Conservation (phyloP, 2,329 filamentous ascomycete species). For the Fusarium sp. region DNA sequence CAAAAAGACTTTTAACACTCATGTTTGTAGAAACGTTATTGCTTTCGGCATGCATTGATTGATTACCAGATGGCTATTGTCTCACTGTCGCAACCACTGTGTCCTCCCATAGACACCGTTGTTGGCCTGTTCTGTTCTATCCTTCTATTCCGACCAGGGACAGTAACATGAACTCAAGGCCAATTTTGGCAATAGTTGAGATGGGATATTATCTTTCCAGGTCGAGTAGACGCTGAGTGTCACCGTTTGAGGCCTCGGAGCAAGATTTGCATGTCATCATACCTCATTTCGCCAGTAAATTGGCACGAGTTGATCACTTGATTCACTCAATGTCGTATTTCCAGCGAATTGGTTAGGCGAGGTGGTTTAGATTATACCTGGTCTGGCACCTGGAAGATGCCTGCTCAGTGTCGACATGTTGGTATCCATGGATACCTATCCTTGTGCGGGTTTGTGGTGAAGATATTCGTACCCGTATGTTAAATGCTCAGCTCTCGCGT, state of each 20-base stretch:
- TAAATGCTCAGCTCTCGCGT: no score
- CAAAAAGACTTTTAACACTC: background rate
- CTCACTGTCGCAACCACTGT: background rate
- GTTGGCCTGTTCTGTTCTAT: background rate
- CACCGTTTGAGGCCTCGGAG: background rate
- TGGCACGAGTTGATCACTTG: background rate
- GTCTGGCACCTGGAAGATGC: background rate
- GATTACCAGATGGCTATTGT: background rate
- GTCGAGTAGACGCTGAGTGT: background rate
- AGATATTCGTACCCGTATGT: background rate
- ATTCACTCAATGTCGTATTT: background rate
- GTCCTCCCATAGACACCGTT: background rate
- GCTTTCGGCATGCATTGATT: background rate
- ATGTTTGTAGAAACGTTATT: background rate
- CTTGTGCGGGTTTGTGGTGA: background rate
- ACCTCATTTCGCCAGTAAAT: background rate
- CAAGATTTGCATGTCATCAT: background rate
- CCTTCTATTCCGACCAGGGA: background rate
- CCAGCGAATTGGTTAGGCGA: background rate
- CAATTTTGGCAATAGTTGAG: background rate
- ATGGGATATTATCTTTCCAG: background rate
- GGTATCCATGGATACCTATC: background rate
- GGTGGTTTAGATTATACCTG: background rate
- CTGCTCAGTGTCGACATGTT: background rate
- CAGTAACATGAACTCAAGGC: fast-evolving